Percentiles rank a stretch among this genome's conserved stretches.
Evolutionary conservation across 2,329 filamentous ascomycete species (phyloP).

Genomic region (Neophaeococcomyces aloes): DNA sequence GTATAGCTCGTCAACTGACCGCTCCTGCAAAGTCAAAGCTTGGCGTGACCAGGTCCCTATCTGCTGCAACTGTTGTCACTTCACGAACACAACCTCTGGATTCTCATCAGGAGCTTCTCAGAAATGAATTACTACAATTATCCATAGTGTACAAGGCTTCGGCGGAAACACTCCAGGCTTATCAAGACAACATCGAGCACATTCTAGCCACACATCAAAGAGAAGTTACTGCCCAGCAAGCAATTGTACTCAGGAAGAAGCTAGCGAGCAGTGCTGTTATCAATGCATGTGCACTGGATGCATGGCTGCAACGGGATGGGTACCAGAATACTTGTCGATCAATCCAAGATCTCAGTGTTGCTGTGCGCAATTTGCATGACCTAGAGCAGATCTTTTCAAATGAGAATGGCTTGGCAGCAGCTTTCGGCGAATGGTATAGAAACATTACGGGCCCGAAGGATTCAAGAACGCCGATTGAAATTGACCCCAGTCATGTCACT

Average conservation of each 20-base stretch:
- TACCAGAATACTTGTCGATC: neutral
- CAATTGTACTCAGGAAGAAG: neutral
- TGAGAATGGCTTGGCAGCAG: constrained; percentile 2
- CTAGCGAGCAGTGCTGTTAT: neutral
- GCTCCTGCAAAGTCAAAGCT: neutral
- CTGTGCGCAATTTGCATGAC: neutral
- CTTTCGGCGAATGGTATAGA: neutral
- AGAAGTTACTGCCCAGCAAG: neutral
- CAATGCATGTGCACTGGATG: constrained; percentile 1
- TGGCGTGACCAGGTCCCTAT: neutral
- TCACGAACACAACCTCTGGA: neutral
- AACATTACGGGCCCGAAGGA: neutral
- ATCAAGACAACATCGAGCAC: constrained; percentile 27
- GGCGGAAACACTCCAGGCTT: constrained; percentile 9
- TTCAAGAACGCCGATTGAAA: neutral
- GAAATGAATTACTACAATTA: constrained; percentile 36
- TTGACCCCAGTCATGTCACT: neutral
- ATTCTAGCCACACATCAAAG: neutral
- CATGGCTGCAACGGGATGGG: neutral
- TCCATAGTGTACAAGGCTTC: constrained; percentile 28
- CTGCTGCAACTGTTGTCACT: neutral
- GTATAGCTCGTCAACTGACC: neutral
- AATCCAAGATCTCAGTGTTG: constrained; percentile 6
- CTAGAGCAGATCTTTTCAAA: neutral
- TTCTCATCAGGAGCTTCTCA: neutral